Evolutionary conservation across 805 yeast genomes (phyloP).

Genomic region (Candida boleticola): DNA sequence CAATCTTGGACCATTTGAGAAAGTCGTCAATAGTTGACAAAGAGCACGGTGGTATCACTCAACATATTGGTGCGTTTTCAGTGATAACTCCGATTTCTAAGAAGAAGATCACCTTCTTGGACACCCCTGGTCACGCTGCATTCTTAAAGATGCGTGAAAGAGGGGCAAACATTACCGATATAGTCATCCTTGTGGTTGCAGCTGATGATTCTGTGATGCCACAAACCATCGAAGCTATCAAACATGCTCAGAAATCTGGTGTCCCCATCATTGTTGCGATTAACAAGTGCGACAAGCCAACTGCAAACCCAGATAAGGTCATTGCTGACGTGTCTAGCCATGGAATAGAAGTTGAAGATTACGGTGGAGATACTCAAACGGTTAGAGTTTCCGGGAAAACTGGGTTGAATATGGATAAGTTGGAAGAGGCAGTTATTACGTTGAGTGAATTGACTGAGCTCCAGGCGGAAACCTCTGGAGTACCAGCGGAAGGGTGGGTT

Average conservation of each 20-base stretch:
- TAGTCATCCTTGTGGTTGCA: constrained; percentile 89
- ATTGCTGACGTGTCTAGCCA: constrained; percentile 71
- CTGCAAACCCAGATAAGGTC: constrained; percentile 71
- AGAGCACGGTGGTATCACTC: constrained; percentile 96
- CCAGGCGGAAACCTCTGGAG: constrained; percentile 52
- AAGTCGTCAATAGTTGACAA: constrained; percentile 79
- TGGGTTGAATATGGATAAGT: constrained; percentile 83
- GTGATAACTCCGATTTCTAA: constrained; percentile 75
- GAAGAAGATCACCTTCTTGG: constrained; percentile 81
- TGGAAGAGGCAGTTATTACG: constrained; percentile 86
- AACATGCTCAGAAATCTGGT: constrained; percentile 79
- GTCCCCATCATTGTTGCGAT: constrained; percentile 89
- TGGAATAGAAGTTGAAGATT: constrained; percentile 84
- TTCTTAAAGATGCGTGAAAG: constrained; percentile 94
- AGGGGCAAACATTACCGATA: constrained; percentile 93
- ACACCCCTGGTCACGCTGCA: constrained; percentile 98
- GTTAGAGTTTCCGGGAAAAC: constrained; percentile 87
- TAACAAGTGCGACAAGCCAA: constrained; percentile 85
- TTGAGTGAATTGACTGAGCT: constrained; percentile 82
- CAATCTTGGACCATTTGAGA: constrained; percentile 82
- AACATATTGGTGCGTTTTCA: constrained; percentile 95
- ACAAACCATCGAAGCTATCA: constrained; percentile 92
- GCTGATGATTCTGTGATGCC: constrained; percentile 99
- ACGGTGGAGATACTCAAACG: constrained; percentile 93
- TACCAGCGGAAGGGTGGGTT: constrained; percentile 80